Percentiles rank a stretch among this genome's conserved stretches.
These are phyloP conservation scores for Fusarium sambucinum DNA, from an alignment of 2,329 filamentous ascomycete species.

Conservation along the genomic window DNA sequence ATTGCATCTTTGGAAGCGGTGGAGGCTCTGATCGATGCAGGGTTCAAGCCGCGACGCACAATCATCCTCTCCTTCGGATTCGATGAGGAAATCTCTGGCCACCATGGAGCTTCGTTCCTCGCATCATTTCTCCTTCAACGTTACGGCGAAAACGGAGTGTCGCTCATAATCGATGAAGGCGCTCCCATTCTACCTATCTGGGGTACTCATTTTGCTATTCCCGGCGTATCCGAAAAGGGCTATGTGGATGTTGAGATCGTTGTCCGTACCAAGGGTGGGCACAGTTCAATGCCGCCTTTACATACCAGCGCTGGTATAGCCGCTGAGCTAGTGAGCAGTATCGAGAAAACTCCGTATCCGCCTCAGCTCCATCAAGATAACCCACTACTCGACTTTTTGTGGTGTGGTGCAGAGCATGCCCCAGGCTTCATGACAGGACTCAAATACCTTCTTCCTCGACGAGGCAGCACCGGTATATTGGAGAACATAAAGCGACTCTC, in stretches of 20 bases:
- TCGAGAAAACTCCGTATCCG: neutral
- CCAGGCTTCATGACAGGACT: neutral
- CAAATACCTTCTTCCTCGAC: neutral
- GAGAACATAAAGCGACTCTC: neutral
- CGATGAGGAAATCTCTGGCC: neutral
- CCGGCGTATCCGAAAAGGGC: neutral
- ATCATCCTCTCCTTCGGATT: neutral
- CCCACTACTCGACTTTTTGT: neutral
- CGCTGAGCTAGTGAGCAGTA: neutral
- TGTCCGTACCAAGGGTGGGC: neutral
- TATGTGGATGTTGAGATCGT: neutral
- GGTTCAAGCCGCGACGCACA: neutral
- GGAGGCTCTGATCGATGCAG: neutral
- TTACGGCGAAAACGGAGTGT: neutral
- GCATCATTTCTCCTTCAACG: neutral
- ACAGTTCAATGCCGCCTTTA: neutral
- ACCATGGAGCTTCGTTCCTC: neutral
- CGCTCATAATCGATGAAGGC: neutral
- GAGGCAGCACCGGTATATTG: fast-evolving
- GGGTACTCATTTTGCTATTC: neutral
- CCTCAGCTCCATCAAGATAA: neutral
- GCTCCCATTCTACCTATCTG: neutral
- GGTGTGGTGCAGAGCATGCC: neutral
- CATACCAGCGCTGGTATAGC: neutral
- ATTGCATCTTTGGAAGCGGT: neutral